Base-by-base conservation (phyloP, 164 flowering plant species). In the Sedum album region DNA sequence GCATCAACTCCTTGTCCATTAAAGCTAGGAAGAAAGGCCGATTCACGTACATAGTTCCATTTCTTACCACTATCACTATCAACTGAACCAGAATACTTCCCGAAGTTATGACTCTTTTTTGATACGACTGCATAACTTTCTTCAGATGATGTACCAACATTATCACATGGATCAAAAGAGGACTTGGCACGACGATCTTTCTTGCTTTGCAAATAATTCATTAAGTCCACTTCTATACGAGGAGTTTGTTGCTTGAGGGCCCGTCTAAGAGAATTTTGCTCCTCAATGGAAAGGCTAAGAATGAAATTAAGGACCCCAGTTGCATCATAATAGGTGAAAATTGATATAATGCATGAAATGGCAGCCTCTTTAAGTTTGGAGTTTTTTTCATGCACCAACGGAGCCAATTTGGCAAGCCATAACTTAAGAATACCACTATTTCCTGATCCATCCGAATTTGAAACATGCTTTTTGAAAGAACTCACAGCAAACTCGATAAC, bases 171-270 rank as follows among this genome's bases (percentile, higher is more conserved):
- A 71, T 92, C 99, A 78, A 85, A 88, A 31, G 87, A 82, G 42
- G 88, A 82, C 74, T 89, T 95, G 4, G 82, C 68, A 20, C 95
- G 92, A 67, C 82, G 93, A 42, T 95, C 97, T 80, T 88, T 95
- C 80, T 89, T 95, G 80, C 68, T 92, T 74, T 95, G 99, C 81
- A 95, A 74, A 73, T 78, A 90, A 70, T 86, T 95, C 86, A 95
- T 84, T 42, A 95, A 79, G 69, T 95, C 99, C 67, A 95, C 97
- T 76, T 95, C 99, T 70, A 95, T 92, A 49, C 97, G 93, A 75
- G 99, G 97, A 21, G 97, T 92, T 69, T 84, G 80, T 77, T 90
- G 97, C 77, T 93, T 95, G 44, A 95, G 93, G 23, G 96, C 96
- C 66, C 97, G 85, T 75, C 99, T 90, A 76, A 95, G 76, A 11